phyloP scores from a whole-genome alignment of 768 basidiomycete genomes.

The Macrolepiota dolichaula region DNA sequence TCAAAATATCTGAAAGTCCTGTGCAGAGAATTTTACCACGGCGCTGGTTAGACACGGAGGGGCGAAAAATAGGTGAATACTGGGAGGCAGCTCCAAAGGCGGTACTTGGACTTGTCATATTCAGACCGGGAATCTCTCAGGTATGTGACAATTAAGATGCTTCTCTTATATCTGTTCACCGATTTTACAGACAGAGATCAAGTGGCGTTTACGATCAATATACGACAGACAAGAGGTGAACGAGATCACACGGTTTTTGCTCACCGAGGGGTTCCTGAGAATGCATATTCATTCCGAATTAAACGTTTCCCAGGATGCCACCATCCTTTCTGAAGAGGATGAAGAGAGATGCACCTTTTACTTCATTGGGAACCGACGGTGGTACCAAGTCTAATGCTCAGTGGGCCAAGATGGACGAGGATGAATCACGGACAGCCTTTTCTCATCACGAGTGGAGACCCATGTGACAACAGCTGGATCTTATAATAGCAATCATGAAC shows the following conservation, averaged over 20 bases:
- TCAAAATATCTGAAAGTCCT: conserved; percentile 44
- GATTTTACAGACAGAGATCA: conserved; percentile 53
- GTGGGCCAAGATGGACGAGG: conserved; percentile 7
- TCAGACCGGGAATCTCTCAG: conserved; percentile 73
- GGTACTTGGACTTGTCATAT: conserved; percentile 60
- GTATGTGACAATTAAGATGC: conserved; percentile 32
- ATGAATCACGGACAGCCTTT: not conserved
- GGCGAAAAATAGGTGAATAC: conserved; percentile 51
- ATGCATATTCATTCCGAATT: conserved; percentile 13
- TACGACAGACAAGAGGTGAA: conserved; percentile 75
- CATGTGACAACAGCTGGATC: not conserved
- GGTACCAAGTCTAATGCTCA: conserved; percentile 59
- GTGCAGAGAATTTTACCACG: conserved; percentile 55
- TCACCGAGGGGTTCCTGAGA: conserved; percentile 47
- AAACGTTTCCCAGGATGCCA: not conserved
- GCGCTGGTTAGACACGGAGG: conserved; percentile 76
- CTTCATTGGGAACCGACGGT: conserved; percentile 55
- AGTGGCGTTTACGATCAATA: conserved; percentile 66
- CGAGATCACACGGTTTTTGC: conserved; percentile 56
- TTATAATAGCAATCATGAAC: not conserved
- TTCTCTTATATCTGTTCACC: conserved; percentile 3
- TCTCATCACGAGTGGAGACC: not conserved
- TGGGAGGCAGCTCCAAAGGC: conserved; percentile 76
- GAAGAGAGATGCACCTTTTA: conserved; percentile 54
- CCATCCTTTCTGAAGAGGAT: conserved; percentile 40